Conservation (phyloP, 177 flowering plant species). For the Vitis hybrid region DNA sequence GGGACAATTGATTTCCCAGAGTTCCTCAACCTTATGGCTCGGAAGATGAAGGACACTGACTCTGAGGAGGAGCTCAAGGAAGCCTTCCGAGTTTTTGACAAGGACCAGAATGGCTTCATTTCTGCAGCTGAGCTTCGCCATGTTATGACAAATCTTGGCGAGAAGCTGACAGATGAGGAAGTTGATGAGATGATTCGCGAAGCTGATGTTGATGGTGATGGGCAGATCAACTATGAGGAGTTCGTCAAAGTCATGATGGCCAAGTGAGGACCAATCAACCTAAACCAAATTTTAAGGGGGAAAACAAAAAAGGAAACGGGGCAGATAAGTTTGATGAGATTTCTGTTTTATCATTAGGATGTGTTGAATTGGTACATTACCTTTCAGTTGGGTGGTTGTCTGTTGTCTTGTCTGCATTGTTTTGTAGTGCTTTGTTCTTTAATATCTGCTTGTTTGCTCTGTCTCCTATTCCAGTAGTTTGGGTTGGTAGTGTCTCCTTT, state of each 20-base stretch:
- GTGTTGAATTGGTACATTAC: no score
- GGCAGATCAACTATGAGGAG: slow-evolving; percentile 18
- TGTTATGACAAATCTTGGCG: slow-evolving; percentile 15
- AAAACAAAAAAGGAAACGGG: no score
- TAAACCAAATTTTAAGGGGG: no score
- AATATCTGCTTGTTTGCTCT: no score
- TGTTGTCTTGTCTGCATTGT: no score
- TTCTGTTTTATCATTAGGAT: no score
- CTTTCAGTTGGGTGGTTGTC: no score
- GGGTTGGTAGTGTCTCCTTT: no score
- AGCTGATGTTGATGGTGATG: slow-evolving; percentile 18
- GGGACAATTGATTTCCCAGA: slow-evolving; percentile 53
- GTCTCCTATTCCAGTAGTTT: no score
- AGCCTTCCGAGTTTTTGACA: slow-evolving; percentile 15
- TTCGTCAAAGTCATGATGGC: slow-evolving; percentile 19
- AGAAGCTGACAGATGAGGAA: slow-evolving; percentile 19
- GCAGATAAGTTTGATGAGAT: no score
- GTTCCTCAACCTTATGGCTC: slow-evolving; percentile 49
- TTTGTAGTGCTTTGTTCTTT: no score
- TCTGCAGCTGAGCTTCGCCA: slow-evolving; percentile 17
- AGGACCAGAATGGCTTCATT: slow-evolving; percentile 16
- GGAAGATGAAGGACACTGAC: slow-evolving; percentile 42
- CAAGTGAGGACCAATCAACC: slow-evolving; percentile 3
- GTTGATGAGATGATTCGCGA: slow-evolving; percentile 18
- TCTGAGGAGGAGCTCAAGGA: slow-evolving; percentile 19